Evolutionary conservation across 2,329 filamentous ascomycete species (phyloP), one percentile per base, ranked within the genome.

Genomic region (Zymoseptoria pseudotritici): DNA sequence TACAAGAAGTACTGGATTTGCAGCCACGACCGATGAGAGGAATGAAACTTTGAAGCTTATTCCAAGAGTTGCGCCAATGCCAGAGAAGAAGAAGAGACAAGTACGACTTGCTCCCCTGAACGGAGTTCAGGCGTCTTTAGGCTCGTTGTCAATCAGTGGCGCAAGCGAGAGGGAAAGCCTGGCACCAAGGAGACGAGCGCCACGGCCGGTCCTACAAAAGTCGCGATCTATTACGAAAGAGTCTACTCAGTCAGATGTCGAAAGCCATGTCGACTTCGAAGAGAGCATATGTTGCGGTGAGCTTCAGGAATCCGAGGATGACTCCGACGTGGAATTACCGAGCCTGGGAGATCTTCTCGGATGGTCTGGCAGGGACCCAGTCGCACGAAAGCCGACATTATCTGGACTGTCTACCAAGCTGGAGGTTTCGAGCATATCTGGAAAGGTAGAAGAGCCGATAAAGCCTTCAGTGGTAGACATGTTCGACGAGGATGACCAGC

Each of bases 211-310:
- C 17, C 13, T 46, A 46, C 36, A 46, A 7, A n/a, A 46, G n/a
- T 17, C 36, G 36, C 36, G 13, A 6, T 17, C 11, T 6, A 7
- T 46, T 6, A 19, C 21, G 55, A 53, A 17, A 21, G 46, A 17
- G 29, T 24, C 3, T 8, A 51, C 11, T n/a, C 10, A 11, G n/a
- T 11, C 19, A 22, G 29, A 55, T 13, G 55, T 24, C 8, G 24
- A 22, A 50, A 54, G 13, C 29, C 53, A 11, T 50, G 56, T 61
- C 7, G 70, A 73, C 50, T 54, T 70, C 3, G 71, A 74, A 54
- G 70, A 73, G 61, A 73, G 72, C 63, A 66, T 73, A 11, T 71
- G 67, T 67, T 72, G 71, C 54, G 71, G 68, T 11, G 70, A 69
- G 24, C 63, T 66, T 24, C 60, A 64, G n/a, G 58, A 53, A 4